Percentiles rank a stretch among this genome's conserved stretches.
phyloP scores from a whole-genome alignment of 2,329 filamentous ascomycete genomes.

The Colletotrichum sp. region DNA sequence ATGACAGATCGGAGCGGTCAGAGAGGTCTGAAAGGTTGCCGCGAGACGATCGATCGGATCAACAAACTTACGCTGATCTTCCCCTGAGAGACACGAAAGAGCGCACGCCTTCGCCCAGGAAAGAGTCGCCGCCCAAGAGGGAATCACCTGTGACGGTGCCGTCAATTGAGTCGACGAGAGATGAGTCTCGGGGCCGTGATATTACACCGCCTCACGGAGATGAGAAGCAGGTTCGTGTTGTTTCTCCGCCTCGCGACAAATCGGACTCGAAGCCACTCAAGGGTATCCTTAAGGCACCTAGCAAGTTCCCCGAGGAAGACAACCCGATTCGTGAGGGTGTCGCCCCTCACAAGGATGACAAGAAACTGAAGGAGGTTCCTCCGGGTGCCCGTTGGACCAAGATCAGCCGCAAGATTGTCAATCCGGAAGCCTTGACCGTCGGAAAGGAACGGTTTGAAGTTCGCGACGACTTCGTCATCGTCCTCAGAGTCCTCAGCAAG shows the following conservation, averaged over 20 bases:
- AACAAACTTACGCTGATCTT: conserved; percentile 15
- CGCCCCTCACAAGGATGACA: conserved; percentile 88
- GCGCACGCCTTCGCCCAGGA: conserved; percentile 15
- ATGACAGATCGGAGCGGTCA: neutral
- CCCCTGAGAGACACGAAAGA: conserved; percentile 4
- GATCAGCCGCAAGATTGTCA: conserved; percentile 86
- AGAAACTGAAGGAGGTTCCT: conserved; percentile 73
- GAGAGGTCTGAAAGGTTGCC: neutral
- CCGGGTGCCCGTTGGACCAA: conserved; percentile 90
- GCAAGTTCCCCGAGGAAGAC: conserved; percentile 85
- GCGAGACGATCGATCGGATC: neutral
- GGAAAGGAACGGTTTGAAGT: conserved; percentile 94
- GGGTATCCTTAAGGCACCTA: conserved; percentile 86
- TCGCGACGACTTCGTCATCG: conserved; percentile 91
- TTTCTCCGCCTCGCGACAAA: conserved; percentile 70
- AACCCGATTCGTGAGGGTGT: conserved; percentile 88
- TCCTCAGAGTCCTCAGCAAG: conserved; percentile 83
- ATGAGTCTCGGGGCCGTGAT: conserved; percentile 49
- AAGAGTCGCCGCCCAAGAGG: conserved; percentile 9
- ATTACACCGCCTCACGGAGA: conserved; percentile 34
- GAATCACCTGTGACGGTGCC: conserved; percentile 14
- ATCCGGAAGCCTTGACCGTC: conserved; percentile 82
- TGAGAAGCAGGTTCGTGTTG: conserved; percentile 65
- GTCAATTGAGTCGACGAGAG: conserved; percentile 23
- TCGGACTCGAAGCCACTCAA: conserved; percentile 74